Evolutionary conservation across 345 rosid genomes (phyloP), one percentile per base, ranked within the genome.

Genomic region (Gossypium herbaceum): DNA sequence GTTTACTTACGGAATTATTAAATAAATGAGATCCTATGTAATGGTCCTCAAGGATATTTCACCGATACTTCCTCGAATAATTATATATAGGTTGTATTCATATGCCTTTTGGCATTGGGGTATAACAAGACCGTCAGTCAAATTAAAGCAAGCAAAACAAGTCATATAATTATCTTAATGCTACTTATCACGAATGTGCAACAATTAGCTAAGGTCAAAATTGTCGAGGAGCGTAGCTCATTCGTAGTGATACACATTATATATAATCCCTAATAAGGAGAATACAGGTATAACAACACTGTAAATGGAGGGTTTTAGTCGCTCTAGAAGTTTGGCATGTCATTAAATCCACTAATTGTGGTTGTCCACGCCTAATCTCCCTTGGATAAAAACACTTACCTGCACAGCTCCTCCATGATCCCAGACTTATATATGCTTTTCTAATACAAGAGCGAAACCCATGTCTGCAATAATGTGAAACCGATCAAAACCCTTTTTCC

Each of bases 391-490:
- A 41, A 17, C 41, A 64, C 50, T 39, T 17, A 27, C 25, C 3
- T n/a, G 13, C 10, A 2, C 44, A 66, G 70, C 29, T 43, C 52
- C 52, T 7, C 69, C 16, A 65, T 17, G 66, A 75, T 74, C 70
- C 29, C 55, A 3, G 55, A 15, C n/a, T 34, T 34, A 5, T 34
- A 34, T 4, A 29, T 29, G 4, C 39, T 29, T 29, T 29, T 29
- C 39, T 3, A 29, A 29, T 29, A 4, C 39, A 29, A 29, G 6
- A 16, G 50, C 25, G 10, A 64, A 64, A 9, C 50, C 25, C 48
- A 41, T 41, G 68, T 41, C 22, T 34, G 29, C 50, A 13, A 15
- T 65, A 59, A 51, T n/a, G 48, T 63, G 80, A 66, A 76, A 83
- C 75, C 57, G 75, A 78, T 29, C 34, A 2, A 67, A 67, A 19